Evolutionary conservation across 2,329 filamentous ascomycete species (phyloP).

Genomic region (Fusarium sp.): DNA sequence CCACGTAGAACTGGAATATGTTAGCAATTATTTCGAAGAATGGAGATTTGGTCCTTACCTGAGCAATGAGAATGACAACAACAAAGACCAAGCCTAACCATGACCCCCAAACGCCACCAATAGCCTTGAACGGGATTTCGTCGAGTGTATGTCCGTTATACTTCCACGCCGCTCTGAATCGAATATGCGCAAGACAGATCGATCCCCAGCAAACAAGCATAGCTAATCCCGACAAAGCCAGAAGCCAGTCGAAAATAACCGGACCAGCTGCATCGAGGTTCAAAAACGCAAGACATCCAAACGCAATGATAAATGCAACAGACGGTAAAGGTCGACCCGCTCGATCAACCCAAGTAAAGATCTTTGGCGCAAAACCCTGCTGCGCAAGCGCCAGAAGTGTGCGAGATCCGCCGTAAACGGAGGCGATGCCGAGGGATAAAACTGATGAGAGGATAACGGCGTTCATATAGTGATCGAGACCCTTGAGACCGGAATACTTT

Average conservation of each 20-base stretch:
- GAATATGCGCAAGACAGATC: constrained; percentile 70
- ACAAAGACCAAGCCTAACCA: constrained; percentile 69
- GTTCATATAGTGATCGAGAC: constrained; percentile 63
- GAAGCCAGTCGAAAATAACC: constrained; percentile 70
- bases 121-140: constrained; percentile 70
- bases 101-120: constrained; percentile 70
- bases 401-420: constrained; percentile 64
- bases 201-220: constrained; percentile 73
- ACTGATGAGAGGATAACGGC: constrained; percentile 63
- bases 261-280: constrained; percentile 56
- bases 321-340: constrained; percentile 60
- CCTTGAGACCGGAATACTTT: constrained; percentile 58
- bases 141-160: constrained; percentile 67
- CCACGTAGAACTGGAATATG: constrained; percentile 46
- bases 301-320: constrained; percentile 55
- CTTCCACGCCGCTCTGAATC: constrained; percentile 70
- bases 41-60: constrained; percentile 43
- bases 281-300: constrained; percentile 59
- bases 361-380: constrained; percentile 62
- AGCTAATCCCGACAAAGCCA: constrained; percentile 69
- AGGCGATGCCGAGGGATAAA: constrained; percentile 63
- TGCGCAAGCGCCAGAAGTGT: constrained; percentile 64
- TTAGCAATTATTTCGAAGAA: neutral
- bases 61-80: constrained; percentile 61
- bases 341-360: constrained; percentile 64